Evolutionary conservation across 129 eudicot species (phyloP).

Genomic region (Arctium minus): DNA sequence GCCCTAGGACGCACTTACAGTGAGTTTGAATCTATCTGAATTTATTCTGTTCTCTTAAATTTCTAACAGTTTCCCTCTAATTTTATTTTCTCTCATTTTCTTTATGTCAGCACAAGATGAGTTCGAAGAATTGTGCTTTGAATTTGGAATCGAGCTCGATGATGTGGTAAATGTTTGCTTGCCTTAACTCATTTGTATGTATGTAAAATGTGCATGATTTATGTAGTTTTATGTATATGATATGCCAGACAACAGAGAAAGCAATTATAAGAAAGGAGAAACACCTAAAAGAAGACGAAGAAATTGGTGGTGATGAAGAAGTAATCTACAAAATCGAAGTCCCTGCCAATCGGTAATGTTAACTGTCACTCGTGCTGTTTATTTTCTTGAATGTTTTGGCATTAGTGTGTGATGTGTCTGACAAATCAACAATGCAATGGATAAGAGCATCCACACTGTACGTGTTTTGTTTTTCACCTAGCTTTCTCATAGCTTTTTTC

Average conservation of each 20-base stretch:
- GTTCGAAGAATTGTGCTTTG: slow-evolving; percentile 74
- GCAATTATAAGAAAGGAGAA: slow-evolving; percentile 88
- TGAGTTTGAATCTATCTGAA: not conserved
- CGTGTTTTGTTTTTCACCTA: too few species aligned
- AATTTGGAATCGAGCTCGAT: slow-evolving; percentile 95
- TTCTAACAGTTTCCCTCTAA: not conserved
- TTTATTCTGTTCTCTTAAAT: not conserved
- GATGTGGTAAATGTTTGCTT: slow-evolving; percentile 56
- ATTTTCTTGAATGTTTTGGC: not conserved
- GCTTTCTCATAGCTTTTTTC: too few species aligned
- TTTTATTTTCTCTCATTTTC: not conserved
- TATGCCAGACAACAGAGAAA: slow-evolving; percentile 83
- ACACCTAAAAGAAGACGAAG: slow-evolving; percentile 74
- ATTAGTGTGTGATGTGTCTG: not conserved
- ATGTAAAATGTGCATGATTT: not conserved
- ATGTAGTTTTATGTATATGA: slow-evolving; percentile 1
- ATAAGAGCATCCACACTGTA: too few species aligned
- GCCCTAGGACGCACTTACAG: slow-evolving; percentile 78
- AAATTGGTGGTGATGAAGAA: slow-evolving; percentile 62
- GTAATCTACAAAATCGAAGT: slow-evolving; percentile 85
- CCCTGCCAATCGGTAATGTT: slow-evolving; percentile 76
- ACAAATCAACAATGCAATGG: not conserved
- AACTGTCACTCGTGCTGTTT: not conserved
- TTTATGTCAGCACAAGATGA: slow-evolving; percentile 56
- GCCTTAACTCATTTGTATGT: not conserved